Percentiles rank a stretch among this genome's conserved stretches.
These are phyloP conservation scores for Aquilaria yunnanensis DNA, from an alignment of 345 rosid species.

Conservation along the genomic window DNA sequence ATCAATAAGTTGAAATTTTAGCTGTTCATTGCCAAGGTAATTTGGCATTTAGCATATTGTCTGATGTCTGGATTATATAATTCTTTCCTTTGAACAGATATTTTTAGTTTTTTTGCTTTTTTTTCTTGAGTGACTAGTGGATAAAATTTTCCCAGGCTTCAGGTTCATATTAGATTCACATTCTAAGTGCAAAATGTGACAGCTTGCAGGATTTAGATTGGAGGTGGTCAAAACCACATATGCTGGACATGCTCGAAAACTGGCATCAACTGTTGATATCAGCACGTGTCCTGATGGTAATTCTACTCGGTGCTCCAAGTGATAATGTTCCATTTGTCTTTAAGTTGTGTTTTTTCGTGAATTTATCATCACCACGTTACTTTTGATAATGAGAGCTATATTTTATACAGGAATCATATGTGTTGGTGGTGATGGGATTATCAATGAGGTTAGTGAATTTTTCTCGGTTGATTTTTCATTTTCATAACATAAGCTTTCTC, in stretches of 20 bases:
- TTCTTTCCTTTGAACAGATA: not conserved
- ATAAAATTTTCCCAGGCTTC: no score
- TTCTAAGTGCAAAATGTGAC: conserved; percentile 27
- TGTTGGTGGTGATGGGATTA: conserved; percentile 97
- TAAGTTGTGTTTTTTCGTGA: not conserved
- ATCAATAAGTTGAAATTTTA: no score
- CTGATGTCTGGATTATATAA: no score
- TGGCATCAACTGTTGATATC: conserved; percentile 85
- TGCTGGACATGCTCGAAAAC: conserved; percentile 86
- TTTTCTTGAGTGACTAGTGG: not conserved
- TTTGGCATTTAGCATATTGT: no score
- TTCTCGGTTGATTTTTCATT: conserved; percentile 2
- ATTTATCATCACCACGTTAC: conserved; percentile 7
- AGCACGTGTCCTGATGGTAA: conserved; percentile 91
- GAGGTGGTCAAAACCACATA: conserved; percentile 87
- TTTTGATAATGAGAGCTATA: conserved; percentile 18
- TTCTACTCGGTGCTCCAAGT: not conserved
- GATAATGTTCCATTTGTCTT: conserved; percentile 6
- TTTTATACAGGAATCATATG: conserved; percentile 77
- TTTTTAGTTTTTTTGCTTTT: not conserved
- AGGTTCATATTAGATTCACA: not conserved
- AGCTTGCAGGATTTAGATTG: conserved; percentile 96
- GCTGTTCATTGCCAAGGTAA: no score
- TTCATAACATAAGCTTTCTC: no score
- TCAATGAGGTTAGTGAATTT: conserved; percentile 71